A percentile compares a stretch with the other conserved stretches of the same genome.
Evolutionary conservation across 768 basidiomycete genomes (phyloP).

Genomic region (Pisolithus marmoratus): DNA sequence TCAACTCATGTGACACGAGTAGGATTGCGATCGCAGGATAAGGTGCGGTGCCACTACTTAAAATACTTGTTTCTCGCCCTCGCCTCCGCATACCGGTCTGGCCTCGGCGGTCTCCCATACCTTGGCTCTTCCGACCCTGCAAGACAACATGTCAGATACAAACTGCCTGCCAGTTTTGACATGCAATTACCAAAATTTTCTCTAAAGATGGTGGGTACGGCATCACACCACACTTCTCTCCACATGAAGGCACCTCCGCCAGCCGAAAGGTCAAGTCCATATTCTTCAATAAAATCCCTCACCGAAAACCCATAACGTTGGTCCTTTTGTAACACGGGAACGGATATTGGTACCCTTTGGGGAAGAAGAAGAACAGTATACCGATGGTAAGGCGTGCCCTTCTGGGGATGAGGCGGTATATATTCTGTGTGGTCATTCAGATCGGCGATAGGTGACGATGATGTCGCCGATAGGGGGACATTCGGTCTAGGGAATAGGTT

Average conservation of each 20-base stretch:
- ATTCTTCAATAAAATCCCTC: conserved; percentile 52
- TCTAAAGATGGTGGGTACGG: conserved; percentile 59
- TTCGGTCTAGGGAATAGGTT: conserved; percentile 54
- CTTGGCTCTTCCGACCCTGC: conserved; percentile 18
- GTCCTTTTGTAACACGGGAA: conserved; percentile 40
- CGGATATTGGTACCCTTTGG: conserved; percentile 46
- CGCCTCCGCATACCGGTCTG: conserved; percentile 24
- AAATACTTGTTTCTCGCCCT: conserved; percentile 18
- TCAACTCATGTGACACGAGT: neutral
- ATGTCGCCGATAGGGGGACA: conserved; percentile 64
- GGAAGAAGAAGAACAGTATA: conserved; percentile 74
- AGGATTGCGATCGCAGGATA: neutral
- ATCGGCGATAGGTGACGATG: conserved; percentile 33
- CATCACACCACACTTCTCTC: conserved; percentile 68
- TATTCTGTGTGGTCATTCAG: conserved; percentile 63
- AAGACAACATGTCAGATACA: neutral
- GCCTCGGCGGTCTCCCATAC: conserved; percentile 25
- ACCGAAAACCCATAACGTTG: conserved; percentile 60
- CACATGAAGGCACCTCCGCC: conserved; percentile 83
- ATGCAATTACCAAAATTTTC: conserved; percentile 58
- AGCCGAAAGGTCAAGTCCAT: conserved; percentile 45
- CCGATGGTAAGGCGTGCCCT: conserved; percentile 86
- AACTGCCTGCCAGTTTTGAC: neutral
- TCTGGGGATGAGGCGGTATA: conserved; percentile 88
- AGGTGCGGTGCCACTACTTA: neutral